A percentile compares a stretch with the other conserved stretches of the same genome.
These are phyloP conservation scores for Penicillium verhagenii DNA, from an alignment of 495 filamentous ascomycete species.

Conservation along the genomic window DNA sequence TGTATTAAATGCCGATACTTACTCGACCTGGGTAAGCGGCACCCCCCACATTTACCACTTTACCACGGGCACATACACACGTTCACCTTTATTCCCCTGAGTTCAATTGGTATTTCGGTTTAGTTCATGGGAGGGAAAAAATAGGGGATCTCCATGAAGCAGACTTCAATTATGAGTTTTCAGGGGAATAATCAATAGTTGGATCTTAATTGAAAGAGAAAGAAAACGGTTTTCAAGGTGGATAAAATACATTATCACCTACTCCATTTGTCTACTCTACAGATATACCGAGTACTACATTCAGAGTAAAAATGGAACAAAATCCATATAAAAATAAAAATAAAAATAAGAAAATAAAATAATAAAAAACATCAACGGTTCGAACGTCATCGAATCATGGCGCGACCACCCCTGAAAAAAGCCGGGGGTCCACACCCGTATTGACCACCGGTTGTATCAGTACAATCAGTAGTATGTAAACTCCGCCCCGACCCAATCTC, in stretches of 20 bases:
- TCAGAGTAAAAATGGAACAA: no score
- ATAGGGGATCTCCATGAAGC: no score
- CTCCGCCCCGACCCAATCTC: constrained; percentile 12
- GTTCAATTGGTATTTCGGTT: no score
- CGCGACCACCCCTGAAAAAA: constrained; percentile 12
- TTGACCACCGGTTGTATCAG: not conserved
- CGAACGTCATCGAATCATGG: constrained; percentile 4
- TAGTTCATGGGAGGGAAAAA: no score
- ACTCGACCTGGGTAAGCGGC: constrained; percentile 4
- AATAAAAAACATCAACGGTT: no score
- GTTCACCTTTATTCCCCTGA: constrained; percentile 1
- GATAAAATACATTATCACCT: no score
- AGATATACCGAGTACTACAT: no score
- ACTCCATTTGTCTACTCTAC: no score
- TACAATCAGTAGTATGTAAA: constrained; percentile 9
- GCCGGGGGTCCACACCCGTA: not conserved
- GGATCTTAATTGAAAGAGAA: no score
- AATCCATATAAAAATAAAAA: not conserved
- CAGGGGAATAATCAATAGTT: no score
- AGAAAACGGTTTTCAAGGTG: not conserved
- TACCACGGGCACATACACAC: no score
- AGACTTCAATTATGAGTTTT: not conserved
- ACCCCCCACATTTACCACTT: not conserved
- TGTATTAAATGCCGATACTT: not conserved
- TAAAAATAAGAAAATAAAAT: no score